These are phyloP conservation scores for Helotiales sp. DNA, from an alignment of 2,329 filamentous ascomycete species.

Conservation along the genomic window DNA sequence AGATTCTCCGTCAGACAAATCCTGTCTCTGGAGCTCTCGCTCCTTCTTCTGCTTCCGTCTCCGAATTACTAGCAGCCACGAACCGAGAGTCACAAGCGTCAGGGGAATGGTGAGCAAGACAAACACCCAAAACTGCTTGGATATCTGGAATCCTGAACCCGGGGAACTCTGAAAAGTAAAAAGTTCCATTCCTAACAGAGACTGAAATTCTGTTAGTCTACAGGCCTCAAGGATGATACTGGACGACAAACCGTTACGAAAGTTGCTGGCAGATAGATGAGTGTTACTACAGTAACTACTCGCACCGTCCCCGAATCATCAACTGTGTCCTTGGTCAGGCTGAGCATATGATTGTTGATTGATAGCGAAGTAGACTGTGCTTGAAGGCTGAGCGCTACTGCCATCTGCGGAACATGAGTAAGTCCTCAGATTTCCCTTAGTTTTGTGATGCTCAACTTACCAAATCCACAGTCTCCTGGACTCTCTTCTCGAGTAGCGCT, in stretches of 20 bases:
- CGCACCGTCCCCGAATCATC: slow-evolving; percentile 32
- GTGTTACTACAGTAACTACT: slow-evolving; percentile 33
- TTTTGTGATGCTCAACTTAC: background rate
- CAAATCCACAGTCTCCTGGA: slow-evolving; percentile 6
- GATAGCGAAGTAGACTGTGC: slow-evolving; percentile 13
- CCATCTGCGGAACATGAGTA: slow-evolving; percentile 1
- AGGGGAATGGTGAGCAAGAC: slow-evolving; percentile 30
- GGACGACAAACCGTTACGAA: slow-evolving; percentile 30
- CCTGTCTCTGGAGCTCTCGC: background rate
- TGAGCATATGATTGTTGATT: slow-evolving; percentile 21
- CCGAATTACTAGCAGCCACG: background rate
- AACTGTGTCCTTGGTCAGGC: slow-evolving; percentile 32
- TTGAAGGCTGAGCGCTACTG: slow-evolving; percentile 9
- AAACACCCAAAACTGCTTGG: slow-evolving; percentile 37
- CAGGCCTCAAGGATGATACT: background rate
- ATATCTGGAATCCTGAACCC: slow-evolving; percentile 23
- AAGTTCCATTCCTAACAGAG: slow-evolving; percentile 37
- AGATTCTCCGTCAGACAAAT: background rate
- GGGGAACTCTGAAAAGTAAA: slow-evolving; percentile 30
- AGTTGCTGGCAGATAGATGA: slow-evolving; percentile 35
- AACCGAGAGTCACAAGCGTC: slow-evolving; percentile 19
- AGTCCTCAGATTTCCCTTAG: background rate
- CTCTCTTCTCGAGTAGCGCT: background rate
- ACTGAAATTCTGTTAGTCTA: background rate
- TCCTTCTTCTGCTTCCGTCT: background rate